These are phyloP conservation scores for Tuber microsphaerosporum DNA, from an alignment of 495 filamentous ascomycete species.

Conservation along the genomic window DNA sequence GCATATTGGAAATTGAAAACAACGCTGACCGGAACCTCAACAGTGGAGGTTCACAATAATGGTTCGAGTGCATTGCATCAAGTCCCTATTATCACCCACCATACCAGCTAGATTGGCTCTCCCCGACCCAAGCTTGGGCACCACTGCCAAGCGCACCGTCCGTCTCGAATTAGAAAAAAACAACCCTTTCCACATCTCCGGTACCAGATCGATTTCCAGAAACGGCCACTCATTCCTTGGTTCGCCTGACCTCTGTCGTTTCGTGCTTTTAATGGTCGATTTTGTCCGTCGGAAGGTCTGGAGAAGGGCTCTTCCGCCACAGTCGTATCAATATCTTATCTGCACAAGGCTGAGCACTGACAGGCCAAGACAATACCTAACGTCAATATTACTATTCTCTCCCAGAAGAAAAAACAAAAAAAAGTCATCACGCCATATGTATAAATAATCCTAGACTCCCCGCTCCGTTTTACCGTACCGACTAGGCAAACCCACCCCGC, in stretches of 20 bases:
- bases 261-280: not conserved
- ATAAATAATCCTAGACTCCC: not conserved
- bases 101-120: not conserved
- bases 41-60: not conserved
- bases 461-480: not conserved
- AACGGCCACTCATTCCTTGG: not conserved
- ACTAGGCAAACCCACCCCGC: not conserved
- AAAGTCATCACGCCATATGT: not conserved
- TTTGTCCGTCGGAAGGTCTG: not conserved
- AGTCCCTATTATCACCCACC: too few species aligned
- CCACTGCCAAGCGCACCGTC: not conserved
- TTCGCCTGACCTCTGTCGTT: not conserved
- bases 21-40: not conserved
- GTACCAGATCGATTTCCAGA: not conserved
- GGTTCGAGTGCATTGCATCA: not conserved
- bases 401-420: not conserved
- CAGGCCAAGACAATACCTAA: not conserved
- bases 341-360: not conserved
- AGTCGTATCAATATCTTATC: not conserved
- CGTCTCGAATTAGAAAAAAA: not conserved
- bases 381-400: not conserved
- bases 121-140: not conserved
- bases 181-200: not conserved
- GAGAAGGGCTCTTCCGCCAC: not conserved
- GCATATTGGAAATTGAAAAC: not conserved